Percentiles rank a stretch among this genome's conserved stretches.
These are phyloP conservation scores for Gracilaria domingensis DNA, from an alignment of 23 red algal species.

Conservation along the genomic window DNA sequence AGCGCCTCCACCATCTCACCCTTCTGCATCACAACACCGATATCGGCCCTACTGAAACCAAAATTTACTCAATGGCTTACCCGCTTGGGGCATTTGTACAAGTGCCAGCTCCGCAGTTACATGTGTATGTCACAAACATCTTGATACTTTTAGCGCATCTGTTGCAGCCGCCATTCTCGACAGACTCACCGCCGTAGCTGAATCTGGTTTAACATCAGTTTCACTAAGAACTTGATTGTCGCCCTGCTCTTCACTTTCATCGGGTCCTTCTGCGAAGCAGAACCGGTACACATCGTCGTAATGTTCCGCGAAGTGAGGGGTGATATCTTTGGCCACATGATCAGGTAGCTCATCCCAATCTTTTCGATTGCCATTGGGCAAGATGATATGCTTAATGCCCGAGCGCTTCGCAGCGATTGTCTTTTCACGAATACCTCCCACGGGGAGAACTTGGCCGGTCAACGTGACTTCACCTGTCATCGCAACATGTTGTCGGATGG, in stretches of 20 bases:
- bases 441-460: conserved; percentile 89
- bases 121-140: neutral
- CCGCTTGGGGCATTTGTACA: conserved; percentile 12
- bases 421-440: conserved; percentile 96
- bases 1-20: conserved; percentile 17
- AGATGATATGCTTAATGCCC: conserved; percentile 83
- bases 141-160: neutral
- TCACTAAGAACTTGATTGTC: conserved; percentile 1
- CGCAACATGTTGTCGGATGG: conserved; percentile 77
- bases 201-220: conserved; percentile 28
- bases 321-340: conserved; percentile 82
- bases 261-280: conserved; percentile 49
- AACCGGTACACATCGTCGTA: conserved; percentile 84
- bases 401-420: conserved; percentile 88
- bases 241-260: neutral
- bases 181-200: conserved; percentile 1
- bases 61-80: conserved; percentile 4
- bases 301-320: conserved; percentile 76
- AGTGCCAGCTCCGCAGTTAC: conserved; percentile 5
- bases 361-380: conserved; percentile 82
- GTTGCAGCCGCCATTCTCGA: conserved; percentile 13
- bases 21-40: conserved; percentile 45
- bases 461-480: conserved; percentile 99
- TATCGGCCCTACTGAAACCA: conserved; percentile 59
- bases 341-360: conserved; percentile 96